These are phyloP conservation scores for Sideroxylon spinosum DNA, from an alignment of 179 eudicot genomes.

Conservation along the genomic window DNA sequence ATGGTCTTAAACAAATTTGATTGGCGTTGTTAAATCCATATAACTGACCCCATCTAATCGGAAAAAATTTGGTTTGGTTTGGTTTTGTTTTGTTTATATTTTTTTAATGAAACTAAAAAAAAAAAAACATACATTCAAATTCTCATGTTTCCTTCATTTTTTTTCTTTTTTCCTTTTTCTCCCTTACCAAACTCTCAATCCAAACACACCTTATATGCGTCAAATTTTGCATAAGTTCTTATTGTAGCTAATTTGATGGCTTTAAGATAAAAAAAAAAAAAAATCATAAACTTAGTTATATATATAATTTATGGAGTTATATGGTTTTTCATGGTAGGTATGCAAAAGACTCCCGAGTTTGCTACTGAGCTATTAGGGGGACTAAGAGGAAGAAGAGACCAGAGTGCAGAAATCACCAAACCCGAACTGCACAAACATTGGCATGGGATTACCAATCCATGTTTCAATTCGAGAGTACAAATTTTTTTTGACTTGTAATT, in stretches of 20 bases:
- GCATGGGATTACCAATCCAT: constrained; percentile 26
- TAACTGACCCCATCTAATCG: no score
- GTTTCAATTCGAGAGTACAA: constrained; percentile 23
- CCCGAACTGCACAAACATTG: constrained; percentile 26
- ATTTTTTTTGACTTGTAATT: constrained; percentile 39
- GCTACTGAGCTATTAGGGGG: constrained; percentile 33
- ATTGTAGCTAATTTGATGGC: neutral
- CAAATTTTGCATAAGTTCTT: no score
- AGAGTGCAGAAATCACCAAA: constrained; percentile 24
- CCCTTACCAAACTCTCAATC: no score
- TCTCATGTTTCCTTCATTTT: no score
- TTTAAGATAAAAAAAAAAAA: neutral
- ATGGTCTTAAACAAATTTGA: no score
- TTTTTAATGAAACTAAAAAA: no score
- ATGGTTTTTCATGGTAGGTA: constrained; percentile 21
- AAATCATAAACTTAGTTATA: neutral
- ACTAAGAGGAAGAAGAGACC: constrained; percentile 28
- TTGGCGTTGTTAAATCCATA: no score
- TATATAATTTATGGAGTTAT: neutral
- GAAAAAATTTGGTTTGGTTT: no score
- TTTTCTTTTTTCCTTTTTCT: no score
- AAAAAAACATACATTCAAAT: no score
- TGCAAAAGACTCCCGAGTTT: constrained; percentile 32
- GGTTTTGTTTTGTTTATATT: no score
- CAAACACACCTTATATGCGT: no score